Evolutionary conservation across 345 rosid species (phyloP), one percentile per base, ranked within the genome.

Genomic region (Passiflora organensis): DNA sequence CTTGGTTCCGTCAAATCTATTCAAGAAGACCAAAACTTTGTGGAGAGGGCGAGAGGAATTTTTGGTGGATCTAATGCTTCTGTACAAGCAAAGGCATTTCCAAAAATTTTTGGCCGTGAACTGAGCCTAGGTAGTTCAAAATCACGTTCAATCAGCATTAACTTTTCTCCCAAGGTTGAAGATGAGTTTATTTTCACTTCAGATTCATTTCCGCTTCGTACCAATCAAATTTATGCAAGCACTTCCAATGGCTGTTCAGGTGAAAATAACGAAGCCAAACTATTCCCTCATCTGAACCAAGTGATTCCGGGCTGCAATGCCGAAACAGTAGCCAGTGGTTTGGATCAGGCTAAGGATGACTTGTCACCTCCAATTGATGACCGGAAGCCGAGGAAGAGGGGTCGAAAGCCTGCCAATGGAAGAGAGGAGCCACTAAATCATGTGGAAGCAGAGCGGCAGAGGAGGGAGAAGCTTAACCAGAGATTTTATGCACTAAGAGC

Each of bases 381-480:
- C 58, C 78, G 80, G 28, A 93, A 86, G 62, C 99, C 99, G 2
- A 83, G 95, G 78, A 88, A 93, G 72, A 80, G 99, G 66, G 99
- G 94, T 4, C 81, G 99, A 63, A 91, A 91, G 60, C 99, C 99
- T 1, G 99, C 96, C 10, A 93, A 89, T 53, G 99, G 99, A 32
- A 80, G 99, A 64, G 97, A 89, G 69, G 99, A 93, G 70, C 94
- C 99, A 0, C 55, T 93, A 57, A 93, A 89, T 74, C 99, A 93
- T 2, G 96, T 93, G 44, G 96, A 89, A 78, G 99, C 99, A 0
- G 97, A 93, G 63, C 62, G 99, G 14, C 96, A 93, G 67, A 81
- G 99, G 71, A 85, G 96, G 48, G 95, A 93, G 67, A 91, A 93
- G 74, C 88, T 93, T 51, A 93, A 89, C 75, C 99, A 93, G 76